These are phyloP conservation scores for Volvox africanus DNA, from an alignment of 139 green algal genomes.

Conservation along the genomic window DNA sequence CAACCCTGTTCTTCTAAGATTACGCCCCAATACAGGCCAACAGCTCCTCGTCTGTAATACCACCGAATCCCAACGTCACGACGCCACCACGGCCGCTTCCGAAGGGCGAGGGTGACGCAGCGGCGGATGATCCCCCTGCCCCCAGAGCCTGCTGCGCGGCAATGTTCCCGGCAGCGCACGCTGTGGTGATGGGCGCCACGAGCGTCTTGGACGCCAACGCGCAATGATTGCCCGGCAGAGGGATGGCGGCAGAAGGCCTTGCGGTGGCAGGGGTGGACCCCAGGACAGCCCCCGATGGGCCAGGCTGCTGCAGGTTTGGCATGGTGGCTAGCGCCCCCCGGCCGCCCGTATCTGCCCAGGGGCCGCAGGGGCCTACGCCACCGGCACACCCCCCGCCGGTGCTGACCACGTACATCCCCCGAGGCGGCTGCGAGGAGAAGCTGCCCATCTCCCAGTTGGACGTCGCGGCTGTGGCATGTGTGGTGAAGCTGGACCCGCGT, in stretches of 20 bases:
- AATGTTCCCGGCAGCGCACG: background rate
- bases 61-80: background rate
- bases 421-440: background rate
- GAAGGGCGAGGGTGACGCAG: background rate
- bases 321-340: no score
- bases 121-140: background rate
- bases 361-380: background rate
- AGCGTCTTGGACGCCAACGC: background rate
- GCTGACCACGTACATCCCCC: background rate
- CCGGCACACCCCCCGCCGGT: background rate
- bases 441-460: background rate
- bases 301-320: no score
- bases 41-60: background rate
- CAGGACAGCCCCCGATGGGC: no score
- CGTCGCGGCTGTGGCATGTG: no score
- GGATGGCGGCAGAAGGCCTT: background rate
- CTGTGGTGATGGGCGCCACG: background rate
- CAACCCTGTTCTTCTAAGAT: no score
- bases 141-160: background rate
- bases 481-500: no score
- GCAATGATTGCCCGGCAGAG: background rate
- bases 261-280: background rate
- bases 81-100: background rate
- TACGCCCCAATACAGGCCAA: background rate
- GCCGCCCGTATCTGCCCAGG: no score